A percentile compares a stretch with the other conserved stretches of the same genome.
Evolutionary conservation across 1,139 yeast genomes (phyloP).

Genomic region (Sugiyamaella pinicola): DNA sequence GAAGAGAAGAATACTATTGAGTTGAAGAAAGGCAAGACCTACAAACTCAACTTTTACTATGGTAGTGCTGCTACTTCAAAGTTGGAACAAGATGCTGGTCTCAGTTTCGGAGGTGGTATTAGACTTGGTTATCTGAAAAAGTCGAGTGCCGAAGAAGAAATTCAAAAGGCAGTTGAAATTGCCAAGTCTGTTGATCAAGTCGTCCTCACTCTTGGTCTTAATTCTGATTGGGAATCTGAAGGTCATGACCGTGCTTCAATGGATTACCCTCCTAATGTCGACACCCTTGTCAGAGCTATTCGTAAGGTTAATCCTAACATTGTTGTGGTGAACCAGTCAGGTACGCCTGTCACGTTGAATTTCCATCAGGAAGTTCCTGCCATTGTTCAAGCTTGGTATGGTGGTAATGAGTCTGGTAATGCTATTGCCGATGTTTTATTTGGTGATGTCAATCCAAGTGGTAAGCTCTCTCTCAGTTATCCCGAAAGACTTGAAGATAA

Average conservation of each 20-base stretch:
- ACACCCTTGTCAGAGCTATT: constrained; percentile 51
- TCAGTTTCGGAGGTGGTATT: constrained; percentile 45
- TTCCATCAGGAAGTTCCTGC: constrained; percentile 54
- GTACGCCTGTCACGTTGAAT: constrained; percentile 64
- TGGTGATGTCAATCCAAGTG: constrained; percentile 68
- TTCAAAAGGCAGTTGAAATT: constrained; percentile 46
- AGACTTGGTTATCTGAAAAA: constrained; percentile 29
- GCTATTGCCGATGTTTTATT: constrained; percentile 60
- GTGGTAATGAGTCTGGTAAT: constrained; percentile 53
- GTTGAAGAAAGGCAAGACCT: constrained; percentile 49
- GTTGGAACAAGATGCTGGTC: constrained; percentile 36
- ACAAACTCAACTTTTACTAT: constrained; percentile 52
- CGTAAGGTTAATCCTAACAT: constrained; percentile 53
- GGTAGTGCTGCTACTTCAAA: constrained; percentile 54
- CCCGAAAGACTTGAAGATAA: constrained; percentile 52
- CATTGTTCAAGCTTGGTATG: constrained; percentile 55
- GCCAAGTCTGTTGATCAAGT: constrained; percentile 55
- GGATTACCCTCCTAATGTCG: constrained; percentile 53
- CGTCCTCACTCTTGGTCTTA: constrained; percentile 50
- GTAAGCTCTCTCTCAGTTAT: constrained; percentile 62
- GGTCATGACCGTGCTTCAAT: constrained; percentile 51
- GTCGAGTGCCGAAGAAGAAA: constrained; percentile 37
- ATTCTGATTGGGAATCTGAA: constrained; percentile 56
- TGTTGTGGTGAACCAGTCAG: constrained; percentile 60
- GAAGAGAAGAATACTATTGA: constrained; percentile 49